Base-by-base conservation (phyloP, 2,329 filamentous ascomycete genomes). In the Aspergillus neotritici region DNA sequence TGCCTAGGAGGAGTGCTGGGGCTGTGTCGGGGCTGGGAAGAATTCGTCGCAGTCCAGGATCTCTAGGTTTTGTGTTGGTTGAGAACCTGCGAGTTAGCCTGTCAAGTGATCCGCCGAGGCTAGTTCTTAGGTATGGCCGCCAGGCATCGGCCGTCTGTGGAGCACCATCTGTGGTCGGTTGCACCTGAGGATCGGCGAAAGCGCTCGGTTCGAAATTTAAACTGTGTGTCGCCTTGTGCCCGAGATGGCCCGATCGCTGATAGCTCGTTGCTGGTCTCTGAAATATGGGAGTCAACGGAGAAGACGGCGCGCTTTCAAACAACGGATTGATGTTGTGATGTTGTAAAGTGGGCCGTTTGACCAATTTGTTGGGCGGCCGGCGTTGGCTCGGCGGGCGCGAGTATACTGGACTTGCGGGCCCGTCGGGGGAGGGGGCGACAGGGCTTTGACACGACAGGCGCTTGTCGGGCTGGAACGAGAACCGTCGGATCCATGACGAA, bases 221-320 rank as follows among this genome's bases (percentile, higher is more conserved):
- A 34, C 55, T 57, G 21, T 60, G 57, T n/a, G 59, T 65, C 31
- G 64, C 61, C 32, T 66, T 69, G 41, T 70, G 65, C 46, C 73
- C 71, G 47, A 78, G 65, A 7, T 74, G 75, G 35, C 74, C 74
- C 17, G 76, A 77, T 40, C 80, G 70, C 57, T 83, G 78, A 60
- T 83, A 77, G 60, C 80, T 83, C 10, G 80, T 83, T 12, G 78
- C 78, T 35, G 80, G 80, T 46, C 80, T 71, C 44, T 75, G 73
- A 43, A 82, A 68, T 16, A 70, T 69, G n/a, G 73, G 62, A 44
- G 67, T 65, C 28, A 71, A 68, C 15, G 63, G 66, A 29, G 69
- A 55, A 16, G 55, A 58, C 7, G 62, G 59, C 12, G 48, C 44
- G 25, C 51, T 54, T 12, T 51, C 37, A 37, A 57, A 53, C 10